These are phyloP conservation scores for Spergularia marina DNA, from an alignment of 148 eudicot species.

Conservation along the genomic window DNA sequence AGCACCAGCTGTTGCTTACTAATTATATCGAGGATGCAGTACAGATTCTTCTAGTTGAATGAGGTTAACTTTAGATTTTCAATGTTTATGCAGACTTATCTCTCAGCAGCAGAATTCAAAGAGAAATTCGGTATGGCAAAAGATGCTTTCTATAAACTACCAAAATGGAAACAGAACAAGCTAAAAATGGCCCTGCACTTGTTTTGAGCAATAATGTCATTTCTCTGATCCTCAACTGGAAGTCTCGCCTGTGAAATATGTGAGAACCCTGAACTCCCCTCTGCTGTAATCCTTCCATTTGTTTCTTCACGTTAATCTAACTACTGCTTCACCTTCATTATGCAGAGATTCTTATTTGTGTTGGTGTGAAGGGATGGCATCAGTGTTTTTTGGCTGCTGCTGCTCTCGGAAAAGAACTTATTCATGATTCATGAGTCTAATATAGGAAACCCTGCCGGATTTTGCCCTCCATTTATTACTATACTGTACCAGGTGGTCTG, in stretches of 20 bases:
- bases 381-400: slow-evolving; percentile 78
- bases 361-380: slow-evolving; percentile 50
- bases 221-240: slow-evolving; percentile 26
- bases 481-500: slow-evolving; percentile 25
- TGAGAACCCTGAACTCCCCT: slow-evolving; percentile 15
- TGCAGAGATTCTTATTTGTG: slow-evolving; percentile 36
- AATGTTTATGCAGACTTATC: slow-evolving; percentile 60
- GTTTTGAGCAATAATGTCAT: slow-evolving; percentile 44
- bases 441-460: slow-evolving; percentile 24
- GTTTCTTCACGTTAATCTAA: slow-evolving; percentile 7
- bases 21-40: neutral
- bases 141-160: slow-evolving; percentile 76
- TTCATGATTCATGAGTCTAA: slow-evolving; percentile 26
- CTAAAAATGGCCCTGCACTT: slow-evolving; percentile 74
- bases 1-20: neutral
- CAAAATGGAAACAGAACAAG: slow-evolving; percentile 98
- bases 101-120: slow-evolving; percentile 76
- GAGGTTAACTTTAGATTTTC: slow-evolving; percentile 9
- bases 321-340: neutral
- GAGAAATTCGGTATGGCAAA: slow-evolving; percentile 85
- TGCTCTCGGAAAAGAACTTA: slow-evolving; percentile 55
- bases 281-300: neutral
- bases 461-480: neutral
- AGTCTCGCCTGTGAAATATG: slow-evolving; percentile 22
- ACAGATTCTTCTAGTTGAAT: neutral